A percentile compares a stretch with the other conserved stretches of the same genome.
phyloP scores from a whole-genome alignment of 2,329 filamentous ascomycete genomes.

The Mycosphaerella sp. region DNA sequence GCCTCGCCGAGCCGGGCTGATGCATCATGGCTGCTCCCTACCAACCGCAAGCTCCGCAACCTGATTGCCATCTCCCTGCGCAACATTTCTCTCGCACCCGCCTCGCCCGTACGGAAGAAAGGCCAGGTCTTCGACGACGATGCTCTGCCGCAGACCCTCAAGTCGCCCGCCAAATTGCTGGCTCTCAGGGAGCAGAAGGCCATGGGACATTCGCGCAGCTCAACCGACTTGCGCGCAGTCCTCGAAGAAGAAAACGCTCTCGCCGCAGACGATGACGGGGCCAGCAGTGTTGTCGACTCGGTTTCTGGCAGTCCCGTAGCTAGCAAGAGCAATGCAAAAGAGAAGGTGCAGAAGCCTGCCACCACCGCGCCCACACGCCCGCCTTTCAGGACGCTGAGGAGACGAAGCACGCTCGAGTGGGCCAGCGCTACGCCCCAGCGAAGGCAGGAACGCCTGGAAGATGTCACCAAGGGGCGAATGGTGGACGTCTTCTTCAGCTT shows the following conservation, averaged over 20 bases:
- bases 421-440: slow-evolving; percentile 51
- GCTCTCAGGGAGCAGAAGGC: slow-evolving; percentile 45
- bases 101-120: slow-evolving; percentile 40
- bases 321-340: slow-evolving; percentile 8
- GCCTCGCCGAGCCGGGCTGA: slow-evolving; percentile 35
- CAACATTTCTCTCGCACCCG: slow-evolving; percentile 65
- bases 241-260: slow-evolving; percentile 24
- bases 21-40: slow-evolving; percentile 48
- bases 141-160: slow-evolving; percentile 59
- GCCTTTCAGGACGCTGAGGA: slow-evolving; percentile 37
- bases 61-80: slow-evolving; percentile 79
- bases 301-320: slow-evolving; percentile 15
- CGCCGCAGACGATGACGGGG: slow-evolving; percentile 14
- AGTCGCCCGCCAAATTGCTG: slow-evolving; percentile 61
- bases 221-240: slow-evolving; percentile 44
- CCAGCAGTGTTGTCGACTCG: background rate
- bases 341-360: slow-evolving; percentile 25
- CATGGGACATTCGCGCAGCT: slow-evolving; percentile 54
- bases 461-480: slow-evolving; percentile 62
- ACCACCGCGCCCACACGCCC: slow-evolving; percentile 31
- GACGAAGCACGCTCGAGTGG: slow-evolving; percentile 59
- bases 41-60: slow-evolving; percentile 86
- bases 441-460: slow-evolving; percentile 69
- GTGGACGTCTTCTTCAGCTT: slow-evolving; percentile 87
- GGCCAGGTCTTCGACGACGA: slow-evolving; percentile 68